Percentiles rank a stretch among this genome's conserved stretches.
phyloP scores from a whole-genome alignment of 1,284 basidiomycete genomes.

The Pseudomicrostroma phylloplanum region DNA sequence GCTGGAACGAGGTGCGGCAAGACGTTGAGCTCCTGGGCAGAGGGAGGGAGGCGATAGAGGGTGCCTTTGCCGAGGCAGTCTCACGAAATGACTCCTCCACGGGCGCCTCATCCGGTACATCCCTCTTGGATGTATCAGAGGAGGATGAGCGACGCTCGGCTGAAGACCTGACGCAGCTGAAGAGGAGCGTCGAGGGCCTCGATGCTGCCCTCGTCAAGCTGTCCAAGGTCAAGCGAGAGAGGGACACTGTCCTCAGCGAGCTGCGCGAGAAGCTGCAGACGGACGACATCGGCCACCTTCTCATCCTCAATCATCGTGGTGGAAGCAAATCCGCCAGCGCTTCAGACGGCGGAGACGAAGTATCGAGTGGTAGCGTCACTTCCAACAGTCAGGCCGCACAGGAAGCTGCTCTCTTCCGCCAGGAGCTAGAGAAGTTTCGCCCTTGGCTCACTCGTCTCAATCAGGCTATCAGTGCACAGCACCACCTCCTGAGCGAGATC shows the following conservation, averaged over 20 bases:
- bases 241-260: constrained; percentile 80
- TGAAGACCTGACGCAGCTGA: constrained; percentile 19
- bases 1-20: constrained; percentile 68
- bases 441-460: constrained; percentile 12
- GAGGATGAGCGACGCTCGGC: constrained; percentile 29
- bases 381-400: constrained; percentile 73
- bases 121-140: constrained; percentile 22
- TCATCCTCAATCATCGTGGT: constrained; percentile 60
- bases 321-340: constrained; percentile 68
- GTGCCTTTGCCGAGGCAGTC: constrained; percentile 61
- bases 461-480: constrained; percentile 8
- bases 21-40: constrained; percentile 65
- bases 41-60: constrained; percentile 60
- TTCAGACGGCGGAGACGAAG: constrained; percentile 73
- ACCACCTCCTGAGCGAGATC: constrained; percentile 8
- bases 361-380: constrained; percentile 93
- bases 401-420: constrained; percentile 61
- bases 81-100: background rate
- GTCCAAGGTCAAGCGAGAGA: constrained; percentile 56
- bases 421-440: constrained; percentile 17
- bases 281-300: constrained; percentile 91
- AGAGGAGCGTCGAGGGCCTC: constrained; percentile 26
- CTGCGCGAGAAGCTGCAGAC: constrained; percentile 92
- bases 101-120: background rate
- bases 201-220: constrained; percentile 32